phyloP scores from a whole-genome alignment of 1,284 basidiomycete genomes.

The Fereydounia khargensis region DNA sequence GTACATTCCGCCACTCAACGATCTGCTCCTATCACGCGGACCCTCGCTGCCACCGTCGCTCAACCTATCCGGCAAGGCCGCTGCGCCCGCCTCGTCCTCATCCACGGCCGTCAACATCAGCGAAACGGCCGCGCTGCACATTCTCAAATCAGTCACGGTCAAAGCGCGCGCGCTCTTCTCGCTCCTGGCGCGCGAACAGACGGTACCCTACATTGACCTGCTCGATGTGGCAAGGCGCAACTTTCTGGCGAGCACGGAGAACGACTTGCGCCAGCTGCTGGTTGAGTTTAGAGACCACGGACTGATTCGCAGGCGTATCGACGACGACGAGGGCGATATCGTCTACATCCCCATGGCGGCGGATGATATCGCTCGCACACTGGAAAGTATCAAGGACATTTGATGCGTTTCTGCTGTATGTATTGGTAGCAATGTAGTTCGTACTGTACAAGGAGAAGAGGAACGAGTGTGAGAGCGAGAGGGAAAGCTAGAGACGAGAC shows the following conservation, averaged over 20 bases:
- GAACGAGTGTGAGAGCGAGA: no score
- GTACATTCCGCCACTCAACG: constrained; percentile 15
- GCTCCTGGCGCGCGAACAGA: constrained; percentile 19
- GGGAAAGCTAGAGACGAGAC: no score
- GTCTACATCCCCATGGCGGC: neutral
- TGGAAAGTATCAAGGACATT: neutral
- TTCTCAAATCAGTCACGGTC: constrained; percentile 37
- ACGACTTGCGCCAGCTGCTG: constrained; percentile 28
- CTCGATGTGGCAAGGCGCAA: constrained; percentile 24
- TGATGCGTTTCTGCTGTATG: neutral
- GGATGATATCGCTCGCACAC: neutral
- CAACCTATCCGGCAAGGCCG: constrained; percentile 11
- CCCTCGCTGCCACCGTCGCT: constrained; percentile 8
- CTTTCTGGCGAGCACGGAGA: constrained; percentile 34
- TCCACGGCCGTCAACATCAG: neutral
- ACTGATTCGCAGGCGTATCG: constrained; percentile 9
- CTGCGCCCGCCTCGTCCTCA: constrained; percentile 1
- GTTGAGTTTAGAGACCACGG: constrained; percentile 45
- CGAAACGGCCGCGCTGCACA: constrained; percentile 33
- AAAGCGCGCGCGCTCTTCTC: constrained; percentile 41
- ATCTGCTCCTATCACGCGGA: constrained; percentile 32
- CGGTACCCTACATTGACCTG: constrained; percentile 22
- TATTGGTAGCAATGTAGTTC: no score
- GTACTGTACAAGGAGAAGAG: no score
- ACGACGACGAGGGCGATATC: neutral